A percentile compares a stretch with the other conserved stretches of the same genome.
phyloP scores from a whole-genome alignment of 352 stramenopile species.

The Albugo laibachii region DNA sequence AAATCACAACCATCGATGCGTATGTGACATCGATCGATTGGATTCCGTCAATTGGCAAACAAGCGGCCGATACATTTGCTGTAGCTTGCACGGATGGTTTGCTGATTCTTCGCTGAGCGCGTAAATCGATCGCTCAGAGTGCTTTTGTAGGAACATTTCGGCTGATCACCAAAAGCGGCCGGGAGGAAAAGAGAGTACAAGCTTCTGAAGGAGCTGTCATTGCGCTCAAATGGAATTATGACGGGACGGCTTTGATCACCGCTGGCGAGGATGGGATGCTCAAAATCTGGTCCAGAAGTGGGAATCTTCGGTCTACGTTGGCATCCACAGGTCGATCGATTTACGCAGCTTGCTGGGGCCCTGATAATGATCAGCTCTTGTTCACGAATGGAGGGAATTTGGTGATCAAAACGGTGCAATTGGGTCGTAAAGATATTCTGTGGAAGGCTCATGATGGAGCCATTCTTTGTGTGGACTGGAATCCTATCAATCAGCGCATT shows the following conservation, averaged over 20 bases:
- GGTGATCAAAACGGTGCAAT: slow-evolving; percentile 84
- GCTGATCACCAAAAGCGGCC: slow-evolving; percentile 74
- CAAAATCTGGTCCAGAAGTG: slow-evolving; percentile 82
- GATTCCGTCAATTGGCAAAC: slow-evolving; percentile 65
- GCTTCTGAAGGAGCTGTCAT: slow-evolving; percentile 75
- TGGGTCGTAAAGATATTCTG: slow-evolving; percentile 66
- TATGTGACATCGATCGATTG: slow-evolving; percentile 68
- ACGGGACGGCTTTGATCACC: slow-evolving; percentile 80
- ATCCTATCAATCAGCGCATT: slow-evolving; percentile 80
- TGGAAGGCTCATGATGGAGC: slow-evolving; percentile 84
- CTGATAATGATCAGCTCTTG: slow-evolving; percentile 80
- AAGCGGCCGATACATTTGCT: slow-evolving; percentile 69
- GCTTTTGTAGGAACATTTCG: slow-evolving; percentile 41
- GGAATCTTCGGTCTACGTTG: slow-evolving; percentile 75
- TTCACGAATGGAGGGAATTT: slow-evolving; percentile 76
- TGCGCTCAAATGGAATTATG: slow-evolving; percentile 83
- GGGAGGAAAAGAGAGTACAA: slow-evolving; percentile 84
- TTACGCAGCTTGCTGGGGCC: slow-evolving; percentile 82
- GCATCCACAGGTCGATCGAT: slow-evolving; percentile 59
- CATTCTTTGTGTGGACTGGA: slow-evolving; percentile 88
- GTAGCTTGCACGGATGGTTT: slow-evolving; percentile 75
- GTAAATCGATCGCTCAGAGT: not conserved
- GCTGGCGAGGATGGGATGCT: slow-evolving; percentile 84
- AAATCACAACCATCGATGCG: slow-evolving; percentile 44
- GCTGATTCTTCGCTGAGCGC: not conserved